phyloP scores from a whole-genome alignment of 2,329 filamentous ascomycete genomes.

The Ceratocystis smalleyi region DNA sequence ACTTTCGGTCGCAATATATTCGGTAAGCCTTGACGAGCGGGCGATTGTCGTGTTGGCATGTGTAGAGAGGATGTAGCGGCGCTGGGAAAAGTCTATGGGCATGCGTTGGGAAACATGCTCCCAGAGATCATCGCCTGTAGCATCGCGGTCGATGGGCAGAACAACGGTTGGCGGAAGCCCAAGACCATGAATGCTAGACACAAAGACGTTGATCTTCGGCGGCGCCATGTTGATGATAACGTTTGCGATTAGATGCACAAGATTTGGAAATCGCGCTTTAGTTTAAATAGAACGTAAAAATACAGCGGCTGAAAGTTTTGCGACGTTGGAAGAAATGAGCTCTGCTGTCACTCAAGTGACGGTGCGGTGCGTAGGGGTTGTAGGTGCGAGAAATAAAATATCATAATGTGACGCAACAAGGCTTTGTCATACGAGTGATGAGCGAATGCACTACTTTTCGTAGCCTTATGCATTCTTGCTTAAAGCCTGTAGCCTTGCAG shows the following conservation, averaged over 20 bases:
- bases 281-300: neutral
- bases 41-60: constrained; percentile 58
- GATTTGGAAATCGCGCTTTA: neutral
- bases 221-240: constrained; percentile 33
- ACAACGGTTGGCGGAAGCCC: constrained; percentile 69
- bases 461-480: neutral
- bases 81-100: constrained; percentile 31
- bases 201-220: constrained; percentile 58
- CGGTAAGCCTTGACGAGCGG: constrained; percentile 40
- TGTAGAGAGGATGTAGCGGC: constrained; percentile 64
- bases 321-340: too few relatives aligned
- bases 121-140: constrained; percentile 53
- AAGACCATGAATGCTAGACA: constrained; percentile 72
- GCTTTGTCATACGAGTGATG: neutral
- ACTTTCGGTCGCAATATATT: constrained; percentile 39
- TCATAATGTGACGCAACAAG: neutral
- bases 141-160: constrained; percentile 51
- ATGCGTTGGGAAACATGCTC: constrained; percentile 45
- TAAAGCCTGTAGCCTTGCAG: neutral
- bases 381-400: neutral
- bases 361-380: neutral
- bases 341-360: too few relatives aligned
- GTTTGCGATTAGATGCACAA: neutral
- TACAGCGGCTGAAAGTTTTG: too few relatives aligned
- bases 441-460: neutral